Evolutionary conservation across 495 filamentous ascomycete species (phyloP), one percentile per base, ranked within the genome.

Genomic region (Gamarada debralockiae): DNA sequence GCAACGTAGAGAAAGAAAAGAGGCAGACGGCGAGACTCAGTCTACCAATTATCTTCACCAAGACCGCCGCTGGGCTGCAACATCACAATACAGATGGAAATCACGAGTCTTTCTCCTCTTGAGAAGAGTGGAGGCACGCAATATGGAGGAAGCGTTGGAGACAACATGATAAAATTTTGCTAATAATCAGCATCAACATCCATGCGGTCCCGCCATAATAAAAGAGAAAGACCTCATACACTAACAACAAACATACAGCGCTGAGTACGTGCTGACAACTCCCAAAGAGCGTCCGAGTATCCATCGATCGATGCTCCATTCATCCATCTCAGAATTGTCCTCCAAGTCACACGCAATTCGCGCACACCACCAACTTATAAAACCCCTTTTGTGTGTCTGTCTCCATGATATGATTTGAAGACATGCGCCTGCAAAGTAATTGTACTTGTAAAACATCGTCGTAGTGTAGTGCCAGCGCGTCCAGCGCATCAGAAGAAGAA

Each of bases 141-240:
- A 39, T 39, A 15, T 6, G 36, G 3, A 39, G 14, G 14, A 3
- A 39, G 36, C 3, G 36, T 6, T 39, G 36, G 36, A 53, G 47
- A 49, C 47, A 49, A 49, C 31, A 18, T 33, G 18, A 49, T 49
- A 49, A 38, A 49, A 38, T 49, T 37, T 38, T 22, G 29, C 31
- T 20, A 22, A 41, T 41, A 20, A 3, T 7, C 41, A 44, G 41
- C 31, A 33, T 31, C 21, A 49, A 5, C 45, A 49, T 20, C 29
- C 47, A 49, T 49, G 47, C 33, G 22, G 47, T 24, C 17, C 36
- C 13, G 14, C 14, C 29, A 14, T 18, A 39, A 39, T 15, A 18
- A 39, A n/a, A 15, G 36, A 39, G 36, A 39, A 34, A 34, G 3
- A 13, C 6, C 13, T 39, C 17, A n/a, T 39, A 39, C 36, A 39